phyloP scores from a whole-genome alignment of 2,329 filamentous ascomycete species.

The Calonectria henricotiae region DNA sequence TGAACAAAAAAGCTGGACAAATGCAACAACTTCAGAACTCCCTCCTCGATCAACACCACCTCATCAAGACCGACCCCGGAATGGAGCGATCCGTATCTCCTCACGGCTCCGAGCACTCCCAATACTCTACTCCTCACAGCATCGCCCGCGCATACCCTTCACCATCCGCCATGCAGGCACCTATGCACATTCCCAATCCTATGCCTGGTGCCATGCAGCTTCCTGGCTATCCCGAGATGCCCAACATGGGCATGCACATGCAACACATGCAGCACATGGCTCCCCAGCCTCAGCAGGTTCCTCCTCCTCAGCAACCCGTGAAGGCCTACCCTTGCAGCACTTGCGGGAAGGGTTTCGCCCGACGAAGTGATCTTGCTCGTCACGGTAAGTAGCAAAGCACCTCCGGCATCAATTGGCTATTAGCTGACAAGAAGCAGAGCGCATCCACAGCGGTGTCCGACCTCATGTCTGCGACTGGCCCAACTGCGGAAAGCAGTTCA shows the following conservation, averaged over 20 bases:
- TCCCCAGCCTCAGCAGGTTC: conserved; percentile 54
- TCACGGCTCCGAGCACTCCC: conserved; percentile 74
- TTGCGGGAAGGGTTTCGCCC: conserved; percentile 92
- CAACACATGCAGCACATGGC: conserved; percentile 61
- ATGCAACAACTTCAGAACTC: conserved; percentile 57
- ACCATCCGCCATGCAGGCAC: conserved; percentile 68
- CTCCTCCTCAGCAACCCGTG: conserved; percentile 58
- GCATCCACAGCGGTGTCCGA: conserved; percentile 92
- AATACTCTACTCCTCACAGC: conserved; percentile 68
- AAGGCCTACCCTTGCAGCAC: conserved; percentile 92
- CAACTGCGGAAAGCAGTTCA: conserved; percentile 95
- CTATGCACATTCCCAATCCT: conserved; percentile 65
- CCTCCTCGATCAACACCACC: conserved; percentile 55
- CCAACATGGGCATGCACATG: conserved; percentile 61
- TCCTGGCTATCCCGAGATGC: conserved; percentile 62
- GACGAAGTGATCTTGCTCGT: conserved; percentile 92
- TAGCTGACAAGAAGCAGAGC: conserved; percentile 76
- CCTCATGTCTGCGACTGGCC: conserved; percentile 94
- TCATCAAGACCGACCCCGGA: conserved; percentile 58
- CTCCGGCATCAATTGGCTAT: background rate
- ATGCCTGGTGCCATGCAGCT: conserved; percentile 64
- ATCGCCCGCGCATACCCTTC: conserved; percentile 70
- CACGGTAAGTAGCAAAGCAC: conserved; percentile 79
- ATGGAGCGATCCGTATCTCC: conserved; percentile 73
- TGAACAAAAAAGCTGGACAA: conserved; percentile 66